phyloP scores from a whole-genome alignment of 768 basidiomycete genomes.

The Rhodotorula diobovata region DNA sequence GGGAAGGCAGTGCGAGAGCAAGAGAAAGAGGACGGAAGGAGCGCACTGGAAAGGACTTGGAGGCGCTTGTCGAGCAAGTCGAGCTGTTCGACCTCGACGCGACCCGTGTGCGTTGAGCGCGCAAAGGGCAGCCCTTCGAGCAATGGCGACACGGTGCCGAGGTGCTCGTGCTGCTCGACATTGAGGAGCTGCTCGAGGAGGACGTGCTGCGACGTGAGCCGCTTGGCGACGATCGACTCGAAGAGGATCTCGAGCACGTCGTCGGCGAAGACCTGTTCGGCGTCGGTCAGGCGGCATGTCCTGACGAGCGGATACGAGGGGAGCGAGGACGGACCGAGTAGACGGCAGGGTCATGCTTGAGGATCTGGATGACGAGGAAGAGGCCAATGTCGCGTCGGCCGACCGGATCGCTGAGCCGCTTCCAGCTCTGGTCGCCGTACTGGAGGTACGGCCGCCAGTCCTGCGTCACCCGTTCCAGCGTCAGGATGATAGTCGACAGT shows the following conservation, averaged over 20 bases:
- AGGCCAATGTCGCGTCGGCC: slow-evolving; percentile 61
- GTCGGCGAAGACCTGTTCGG: slow-evolving; percentile 27
- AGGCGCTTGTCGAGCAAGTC: slow-evolving; percentile 26
- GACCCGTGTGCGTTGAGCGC: neutral
- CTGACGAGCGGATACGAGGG: too few species aligned
- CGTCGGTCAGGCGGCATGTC: too few species aligned
- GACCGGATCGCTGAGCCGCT: slow-evolving; percentile 55
- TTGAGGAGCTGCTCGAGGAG: slow-evolving; percentile 33
- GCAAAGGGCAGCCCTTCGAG: slow-evolving; percentile 23
- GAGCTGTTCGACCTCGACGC: slow-evolving; percentile 19
- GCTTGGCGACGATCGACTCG: slow-evolving; percentile 37
- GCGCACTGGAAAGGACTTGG: slow-evolving; percentile 32
- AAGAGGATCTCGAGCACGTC: slow-evolving; percentile 42
- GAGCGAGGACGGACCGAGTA: slow-evolving; percentile 16
- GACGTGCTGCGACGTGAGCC: slow-evolving; percentile 37
- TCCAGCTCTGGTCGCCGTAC: slow-evolving; percentile 56
- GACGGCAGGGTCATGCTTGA: slow-evolving; percentile 20
- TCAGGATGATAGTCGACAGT: neutral
- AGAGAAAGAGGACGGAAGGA: too few species aligned
- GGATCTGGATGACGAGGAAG: slow-evolving; percentile 52
- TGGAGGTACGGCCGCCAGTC: slow-evolving; percentile 62
- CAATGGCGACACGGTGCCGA: slow-evolving; percentile 1
- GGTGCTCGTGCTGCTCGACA: neutral
- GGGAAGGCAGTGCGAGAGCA: neutral
- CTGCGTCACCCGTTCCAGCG: slow-evolving; percentile 46